Evolutionary conservation across 164 flowering plant species (phyloP), one percentile per base, ranked within the genome.

Genomic region (Amborella trichopoda): DNA sequence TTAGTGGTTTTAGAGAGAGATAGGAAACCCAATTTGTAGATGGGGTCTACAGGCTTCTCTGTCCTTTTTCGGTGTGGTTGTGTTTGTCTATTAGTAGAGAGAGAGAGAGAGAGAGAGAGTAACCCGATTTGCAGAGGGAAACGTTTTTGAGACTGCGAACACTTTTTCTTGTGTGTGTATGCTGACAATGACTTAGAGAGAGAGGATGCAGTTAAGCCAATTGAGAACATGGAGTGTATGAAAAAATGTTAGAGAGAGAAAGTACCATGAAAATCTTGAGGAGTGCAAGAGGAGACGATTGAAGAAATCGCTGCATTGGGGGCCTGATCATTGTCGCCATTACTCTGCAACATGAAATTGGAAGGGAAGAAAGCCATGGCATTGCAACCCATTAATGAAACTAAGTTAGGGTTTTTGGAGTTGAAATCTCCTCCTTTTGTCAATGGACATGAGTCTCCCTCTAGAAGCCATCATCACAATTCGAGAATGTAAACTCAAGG

Each of bases 331-430:
- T 68, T 69, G 14, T 72, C 68, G 33, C 62, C 57, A 17, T 65
- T 46, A 57, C 69, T 62, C 59, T 82, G 97, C 6, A 80, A 62
- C 82, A 85, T 74, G 82, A 89, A 82, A 67, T 75, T 89, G 49
- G 95, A 42, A 56, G 80, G 77, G 68, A 85, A 82, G 71, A 89
- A 89, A 18, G 82, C 73, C 97, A 89, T 89, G 53, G 65, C 83
- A 61, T 63, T 71, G 58, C 67, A 58, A 43, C 50, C 51, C 72
- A 68, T 68, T 43, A 47, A 26, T 22, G 6, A 6, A n/a, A n/a
- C n/a, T n/a, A n/a, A n/a, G n/a, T n/a, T n/a, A n/a, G n/a, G n/a
- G n/a, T n/a, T n/a, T n/a, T n/a, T n/a, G n/a, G n/a, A n/a, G n/a
- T n/a, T n/a, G n/a, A n/a, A n/a, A n/a, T n/a, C n/a, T n/a, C n/a